Conservation (phyloP, 306 rosid species). For the Benincasa hispida region DNA sequence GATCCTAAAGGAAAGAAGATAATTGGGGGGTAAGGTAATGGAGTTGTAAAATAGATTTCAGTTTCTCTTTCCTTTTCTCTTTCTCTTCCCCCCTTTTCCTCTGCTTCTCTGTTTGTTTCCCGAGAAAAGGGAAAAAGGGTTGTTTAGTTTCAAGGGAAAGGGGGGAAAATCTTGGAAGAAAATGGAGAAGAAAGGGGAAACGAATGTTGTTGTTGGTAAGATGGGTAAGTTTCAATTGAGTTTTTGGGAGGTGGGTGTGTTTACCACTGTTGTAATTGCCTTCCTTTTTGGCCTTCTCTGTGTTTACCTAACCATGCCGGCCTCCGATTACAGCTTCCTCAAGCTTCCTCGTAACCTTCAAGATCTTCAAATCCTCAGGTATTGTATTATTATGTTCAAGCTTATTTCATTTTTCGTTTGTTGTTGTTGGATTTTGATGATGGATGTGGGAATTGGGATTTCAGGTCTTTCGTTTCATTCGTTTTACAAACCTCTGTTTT, state of each 20-base stretch:
- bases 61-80: background rate
- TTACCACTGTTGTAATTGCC: slow-evolving; percentile 48
- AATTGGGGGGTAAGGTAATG: background rate
- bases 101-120: slow-evolving; percentile 4
- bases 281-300: slow-evolving; percentile 40
- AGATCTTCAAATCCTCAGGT: slow-evolving; percentile 79
- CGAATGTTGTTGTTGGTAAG: slow-evolving; percentile 9
- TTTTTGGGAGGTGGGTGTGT: slow-evolving; percentile 54
- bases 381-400: background rate
- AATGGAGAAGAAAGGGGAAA: slow-evolving; percentile 23
- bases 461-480: slow-evolving; percentile 1
- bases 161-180: slow-evolving; percentile 10
- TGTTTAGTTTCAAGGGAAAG: slow-evolving; percentile 8
- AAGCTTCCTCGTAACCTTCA: slow-evolving; percentile 81
- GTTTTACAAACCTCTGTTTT: slow-evolving; percentile 32
- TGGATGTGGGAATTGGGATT: background rate
- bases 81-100: background rate
- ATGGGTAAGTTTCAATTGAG: slow-evolving; percentile 33
- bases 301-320: slow-evolving; percentile 81
- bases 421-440: background rate
- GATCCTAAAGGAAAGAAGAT: slow-evolving; percentile 12
- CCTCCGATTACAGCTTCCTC: slow-evolving; percentile 92
- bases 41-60: background rate
- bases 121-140: slow-evolving; percentile 7
- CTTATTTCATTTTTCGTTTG: background rate